Evolutionary conservation across 1,284 basidiomycete genomes (phyloP), one percentile per base, ranked within the genome.

Genomic region (Meripilus lineatus): DNA sequence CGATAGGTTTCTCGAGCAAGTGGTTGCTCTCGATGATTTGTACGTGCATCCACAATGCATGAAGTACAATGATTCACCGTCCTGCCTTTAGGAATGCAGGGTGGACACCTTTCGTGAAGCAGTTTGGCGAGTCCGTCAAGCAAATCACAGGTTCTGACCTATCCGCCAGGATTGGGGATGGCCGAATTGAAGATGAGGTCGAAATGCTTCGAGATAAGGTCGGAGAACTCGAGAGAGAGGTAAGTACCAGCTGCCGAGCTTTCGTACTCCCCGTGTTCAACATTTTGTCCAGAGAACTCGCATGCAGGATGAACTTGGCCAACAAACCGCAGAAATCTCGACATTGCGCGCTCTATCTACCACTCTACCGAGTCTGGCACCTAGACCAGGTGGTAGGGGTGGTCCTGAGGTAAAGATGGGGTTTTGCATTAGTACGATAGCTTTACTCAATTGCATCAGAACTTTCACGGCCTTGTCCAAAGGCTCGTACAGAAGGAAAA

Each of bases 401-500:
- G 73, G 72, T 26, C 61, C 71, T 26, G 84, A 87, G 68, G 69
- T 69, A 13, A 21, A 8, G n/a, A 8, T 11, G 14, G 21, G 11
- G 5, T 34, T 40, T 20, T 14, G 8, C 4, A 25, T 24, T 32
- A 28, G 11, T 39, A 14, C 21, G 24, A 11, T 46, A 40, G 42
- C 38, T 4, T 32, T 38, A 18, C 10, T 20, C 13, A 38, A 13
- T 15, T 15, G 37, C 22, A 15, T 2, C 62, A 85, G 74, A 81
- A 75, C 52, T 75, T 89, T 47, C 77, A 83, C 51, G 87, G 86
- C 2, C 61, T 93, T n/a, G 80, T 93, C 10, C 88, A 91, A 57
- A 79, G 88, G 6, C 68, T 94, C 5, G 77, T 88, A 3, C 77
- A 83, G 56, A 93, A 92, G 61, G 91, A 94, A 66, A 91, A 88